Evolutionary conservation across 176 grass and related monocot genomes (phyloP).

Genomic region (Elaeis guineensis): DNA sequence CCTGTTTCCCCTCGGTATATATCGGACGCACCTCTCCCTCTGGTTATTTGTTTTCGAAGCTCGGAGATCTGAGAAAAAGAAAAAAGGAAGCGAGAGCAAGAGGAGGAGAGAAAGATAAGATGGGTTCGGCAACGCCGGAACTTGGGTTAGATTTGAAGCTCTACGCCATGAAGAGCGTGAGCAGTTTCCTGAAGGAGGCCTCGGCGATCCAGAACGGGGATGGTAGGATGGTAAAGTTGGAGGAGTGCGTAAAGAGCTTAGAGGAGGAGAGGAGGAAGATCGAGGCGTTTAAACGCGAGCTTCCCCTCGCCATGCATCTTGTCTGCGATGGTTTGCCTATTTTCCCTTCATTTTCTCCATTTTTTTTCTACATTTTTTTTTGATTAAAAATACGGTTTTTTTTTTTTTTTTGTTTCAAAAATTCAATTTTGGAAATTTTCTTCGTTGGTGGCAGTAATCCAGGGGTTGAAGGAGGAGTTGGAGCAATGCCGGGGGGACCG

Average conservation of each 20-base stretch:
- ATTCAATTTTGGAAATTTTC: background rate
- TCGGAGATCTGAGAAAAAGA: background rate
- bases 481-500: conserved; percentile 27
- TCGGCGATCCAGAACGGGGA: background rate
- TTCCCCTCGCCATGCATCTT: conserved; percentile 81
- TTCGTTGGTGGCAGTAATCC: conserved; percentile 40
- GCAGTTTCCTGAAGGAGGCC: conserved; percentile 32
- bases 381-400: background rate
- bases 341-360: background rate
- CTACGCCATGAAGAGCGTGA: conserved; percentile 26
- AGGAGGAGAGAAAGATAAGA: background rate
- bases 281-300: conserved; percentile 74
- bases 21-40: background rate
- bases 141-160: conserved; percentile 29
- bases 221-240: conserved; percentile 39
- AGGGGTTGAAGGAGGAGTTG: conserved; percentile 59
- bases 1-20: background rate
- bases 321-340: conserved; percentile 42
- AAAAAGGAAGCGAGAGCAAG: background rate
- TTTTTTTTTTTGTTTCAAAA: background rate
- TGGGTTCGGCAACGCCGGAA: conserved; percentile 12
- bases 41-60: background rate
- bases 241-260: conserved; percentile 56
- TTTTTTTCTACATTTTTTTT: background rate
- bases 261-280: conserved; percentile 86